Evolutionary conservation across 2,329 filamentous ascomycete species (phyloP), one percentile per base, ranked within the genome.

Genomic region (Juglanconis juglandina): DNA sequence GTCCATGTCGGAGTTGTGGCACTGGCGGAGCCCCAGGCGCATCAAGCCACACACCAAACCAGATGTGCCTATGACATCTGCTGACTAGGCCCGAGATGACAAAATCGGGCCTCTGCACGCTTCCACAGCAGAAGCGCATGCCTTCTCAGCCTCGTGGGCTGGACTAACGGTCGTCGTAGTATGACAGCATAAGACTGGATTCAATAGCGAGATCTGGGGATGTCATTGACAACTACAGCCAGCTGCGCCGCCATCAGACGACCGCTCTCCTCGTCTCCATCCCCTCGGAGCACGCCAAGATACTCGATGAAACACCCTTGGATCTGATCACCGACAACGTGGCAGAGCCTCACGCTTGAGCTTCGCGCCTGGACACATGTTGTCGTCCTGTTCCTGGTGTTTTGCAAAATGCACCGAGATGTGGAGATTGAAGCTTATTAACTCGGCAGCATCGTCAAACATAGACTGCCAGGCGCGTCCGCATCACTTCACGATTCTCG

Each of bases 21-120:
- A 17, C 44, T 10, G 13, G n/a, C 41, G 17, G 10, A 14, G 34
- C 42, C 41, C 35, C 5, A 39, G 50, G 50, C 17, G 17, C n/a
- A 11, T 55, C 53, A 55, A 55, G 53, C 53, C 53, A 55, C 53
- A 55, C 3, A 6, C 17, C 44, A 49, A n/a, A 33, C 47, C 30
- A 24, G 41, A 24, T 10, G 32, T 11, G 7, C 53, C 53, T 35
- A 34, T 34, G 7, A 34, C 10, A 54, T 7, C 39, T 42, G 17
- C 34, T 11, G 17, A 4, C n/a, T 47, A 5, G 8, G 44, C 14
- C 5, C 44, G n/a, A 30, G 5, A 24, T 47, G 14, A 30, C 34
- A 52, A 24, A 37, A 8, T 9, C 13, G 24, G 8, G 30, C 5
- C n/a, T 14, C 9, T 44, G 32, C 42, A 47, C 5, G 14, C 9